phyloP scores from a whole-genome alignment of 768 basidiomycete species.

The Amanita phalloides region DNA sequence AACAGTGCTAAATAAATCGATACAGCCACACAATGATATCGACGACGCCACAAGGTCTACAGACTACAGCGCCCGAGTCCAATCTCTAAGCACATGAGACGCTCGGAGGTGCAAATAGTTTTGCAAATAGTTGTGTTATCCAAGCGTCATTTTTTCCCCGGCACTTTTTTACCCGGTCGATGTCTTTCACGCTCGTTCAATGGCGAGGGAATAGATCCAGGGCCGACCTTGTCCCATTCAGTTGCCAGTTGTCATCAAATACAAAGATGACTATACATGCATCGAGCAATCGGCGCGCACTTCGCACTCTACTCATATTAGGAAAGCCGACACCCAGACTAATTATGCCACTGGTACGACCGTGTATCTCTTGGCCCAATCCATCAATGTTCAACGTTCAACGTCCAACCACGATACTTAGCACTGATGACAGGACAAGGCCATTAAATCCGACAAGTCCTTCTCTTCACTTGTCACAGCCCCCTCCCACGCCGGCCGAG shows the following conservation, averaged over 20 bases:
- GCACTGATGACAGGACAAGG: slow-evolving; percentile 8
- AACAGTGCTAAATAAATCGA: background rate
- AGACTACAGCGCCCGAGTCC: too few relatives aligned
- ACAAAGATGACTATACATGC: background rate
- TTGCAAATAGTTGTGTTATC: too few relatives aligned
- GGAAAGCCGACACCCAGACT: slow-evolving; percentile 42
- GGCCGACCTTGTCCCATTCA: too few relatives aligned
- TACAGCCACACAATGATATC: background rate
- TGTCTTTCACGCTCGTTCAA: too few relatives aligned
- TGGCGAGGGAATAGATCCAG: too few relatives aligned
- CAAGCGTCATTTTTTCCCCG: too few relatives aligned
- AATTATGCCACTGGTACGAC: slow-evolving; percentile 35
- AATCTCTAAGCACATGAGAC: too few relatives aligned
- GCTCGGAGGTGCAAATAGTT: too few relatives aligned
- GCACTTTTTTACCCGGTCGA: too few relatives aligned
- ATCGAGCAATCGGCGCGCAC: background rate
- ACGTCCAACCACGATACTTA: background rate
- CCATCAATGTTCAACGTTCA: background rate
- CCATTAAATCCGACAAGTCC: slow-evolving; percentile 25
- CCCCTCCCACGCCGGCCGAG: slow-evolving; percentile 45
- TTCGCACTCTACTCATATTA: slow-evolving; percentile 8
- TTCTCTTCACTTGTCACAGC: slow-evolving; percentile 64
- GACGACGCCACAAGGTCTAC: too few relatives aligned
- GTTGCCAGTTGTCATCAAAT: too few relatives aligned
- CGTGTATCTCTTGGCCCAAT: slow-evolving; percentile 12